Conservation (phyloP, 140 eudicot species). For the Erigeron philadelphicus region DNA sequence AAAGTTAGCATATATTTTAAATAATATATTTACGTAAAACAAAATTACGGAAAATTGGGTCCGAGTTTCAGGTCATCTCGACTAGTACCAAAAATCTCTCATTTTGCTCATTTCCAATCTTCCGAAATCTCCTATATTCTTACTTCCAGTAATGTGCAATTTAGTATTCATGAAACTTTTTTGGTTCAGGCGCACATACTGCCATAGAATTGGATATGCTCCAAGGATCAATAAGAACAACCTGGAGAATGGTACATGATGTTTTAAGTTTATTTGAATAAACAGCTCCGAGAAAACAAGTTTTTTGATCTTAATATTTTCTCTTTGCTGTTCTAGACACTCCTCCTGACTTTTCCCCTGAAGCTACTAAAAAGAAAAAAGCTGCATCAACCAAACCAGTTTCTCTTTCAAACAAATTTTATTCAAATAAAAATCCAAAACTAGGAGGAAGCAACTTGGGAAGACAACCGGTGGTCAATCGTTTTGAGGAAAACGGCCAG, state of each 20-base stretch:
- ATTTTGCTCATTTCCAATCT: background rate
- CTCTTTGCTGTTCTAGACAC: slow-evolving; percentile 34
- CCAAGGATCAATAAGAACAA: slow-evolving; percentile 37
- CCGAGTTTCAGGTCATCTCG: background rate
- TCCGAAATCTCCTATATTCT: background rate
- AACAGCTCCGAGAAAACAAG: slow-evolving; percentile 3
- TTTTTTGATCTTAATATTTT: slow-evolving; percentile 1
- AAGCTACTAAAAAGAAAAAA: slow-evolving; percentile 29
- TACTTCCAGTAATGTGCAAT: slow-evolving; percentile 1
- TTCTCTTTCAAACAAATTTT: slow-evolving; percentile 20
- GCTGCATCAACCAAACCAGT: slow-evolving; percentile 21
- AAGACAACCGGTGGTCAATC: slow-evolving; percentile 23
- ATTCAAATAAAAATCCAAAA: slow-evolving; percentile 15
- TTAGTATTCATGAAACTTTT: slow-evolving; percentile 3
- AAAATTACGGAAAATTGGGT: background rate
- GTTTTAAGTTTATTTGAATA: background rate
- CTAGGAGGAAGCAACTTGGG: too few species aligned
- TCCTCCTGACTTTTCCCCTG: slow-evolving; percentile 38
- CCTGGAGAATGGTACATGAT: slow-evolving; percentile 43
- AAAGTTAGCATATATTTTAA: too few species aligned
- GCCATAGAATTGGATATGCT: slow-evolving; percentile 90
- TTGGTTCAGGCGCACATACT: slow-evolving; percentile 55
- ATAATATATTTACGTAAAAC: too few species aligned
- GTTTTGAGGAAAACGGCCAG: slow-evolving; percentile 21
- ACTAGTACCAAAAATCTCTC: background rate